Evolutionary conservation across 2,329 filamentous ascomycete genomes (phyloP).

Genomic region (Allantophomopsis lycopodina): DNA sequence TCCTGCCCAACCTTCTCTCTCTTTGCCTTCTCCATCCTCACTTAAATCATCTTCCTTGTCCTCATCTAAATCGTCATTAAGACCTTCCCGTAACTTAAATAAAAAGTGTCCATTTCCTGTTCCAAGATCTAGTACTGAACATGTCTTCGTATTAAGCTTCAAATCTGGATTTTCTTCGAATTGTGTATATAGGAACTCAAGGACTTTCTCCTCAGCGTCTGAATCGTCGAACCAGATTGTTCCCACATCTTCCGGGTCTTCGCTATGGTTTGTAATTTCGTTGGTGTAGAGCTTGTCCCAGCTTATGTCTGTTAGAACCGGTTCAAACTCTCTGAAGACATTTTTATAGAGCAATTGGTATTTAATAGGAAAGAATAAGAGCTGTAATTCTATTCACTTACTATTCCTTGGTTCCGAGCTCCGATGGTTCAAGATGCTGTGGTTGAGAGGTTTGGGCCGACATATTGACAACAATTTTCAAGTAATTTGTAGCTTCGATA

Average conservation of each 20-base stretch:
- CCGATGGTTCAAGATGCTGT: too few relatives aligned
- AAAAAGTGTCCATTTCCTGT: conserved; percentile 90
- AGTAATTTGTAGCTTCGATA: conserved; percentile 8
- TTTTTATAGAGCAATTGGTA: too few relatives aligned
- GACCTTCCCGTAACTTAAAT: conserved; percentile 54
- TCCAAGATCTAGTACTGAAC: conserved; percentile 70
- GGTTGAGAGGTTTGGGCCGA: too few relatives aligned
- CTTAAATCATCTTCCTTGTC: background rate
- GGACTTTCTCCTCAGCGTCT: conserved; percentile 69
- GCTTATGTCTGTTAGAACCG: conserved; percentile 25
- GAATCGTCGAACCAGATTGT: conserved; percentile 97
- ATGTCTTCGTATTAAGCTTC: conserved; percentile 15
- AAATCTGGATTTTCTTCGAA: conserved; percentile 7
- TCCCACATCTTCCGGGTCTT: conserved; percentile 66
- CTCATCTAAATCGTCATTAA: conserved; percentile 9
- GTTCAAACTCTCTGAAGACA: too few relatives aligned
- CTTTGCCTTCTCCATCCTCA: background rate
- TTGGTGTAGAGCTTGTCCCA: conserved; percentile 64
- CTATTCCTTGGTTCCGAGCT: too few relatives aligned
- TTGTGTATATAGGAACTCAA: conserved; percentile 35
- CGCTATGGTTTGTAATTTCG: conserved; percentile 57
- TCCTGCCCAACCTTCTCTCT: conserved; percentile 42
- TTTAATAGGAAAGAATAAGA: conserved; percentile 45
- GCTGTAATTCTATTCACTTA: conserved; percentile 20
- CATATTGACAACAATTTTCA: too few relatives aligned